phyloP scores from a whole-genome alignment of 1,139 yeast genomes.

The Zygosaccharomyces sapae region DNA sequence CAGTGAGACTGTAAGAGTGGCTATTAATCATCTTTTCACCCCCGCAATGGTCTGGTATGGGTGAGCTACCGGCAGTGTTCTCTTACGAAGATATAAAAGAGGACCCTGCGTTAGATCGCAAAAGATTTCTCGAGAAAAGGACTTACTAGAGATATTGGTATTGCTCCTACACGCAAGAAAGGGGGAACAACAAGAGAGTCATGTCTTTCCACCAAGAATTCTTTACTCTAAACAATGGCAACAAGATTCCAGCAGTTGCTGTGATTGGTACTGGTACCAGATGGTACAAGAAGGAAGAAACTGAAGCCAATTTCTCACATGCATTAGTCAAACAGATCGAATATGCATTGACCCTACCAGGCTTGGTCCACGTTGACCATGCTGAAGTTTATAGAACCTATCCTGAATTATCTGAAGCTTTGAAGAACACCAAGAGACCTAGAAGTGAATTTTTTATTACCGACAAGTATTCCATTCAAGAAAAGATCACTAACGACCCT shows the following conservation, averaged over 20 bases:
- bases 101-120: too few species aligned
- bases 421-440: slow-evolving; percentile 44
- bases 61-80: too few species aligned
- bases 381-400: slow-evolving; percentile 66
- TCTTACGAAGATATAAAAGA: too few species aligned
- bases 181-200: too few species aligned
- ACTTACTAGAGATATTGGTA: too few species aligned
- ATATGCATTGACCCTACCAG: slow-evolving; percentile 45
- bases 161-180: too few species aligned
- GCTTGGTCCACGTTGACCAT: slow-evolving; percentile 56
- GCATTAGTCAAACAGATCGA: slow-evolving; percentile 42
- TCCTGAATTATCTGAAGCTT: slow-evolving; percentile 56
- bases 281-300: slow-evolving; percentile 46
- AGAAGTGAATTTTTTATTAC: slow-evolving; percentile 53
- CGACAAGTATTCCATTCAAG: slow-evolving; percentile 43
- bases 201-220: slow-evolving; percentile 29
- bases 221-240: slow-evolving; percentile 38
- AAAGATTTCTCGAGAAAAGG: too few species aligned
- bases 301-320: slow-evolving; percentile 32
- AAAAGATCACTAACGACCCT: slow-evolving; percentile 40
- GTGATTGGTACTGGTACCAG: slow-evolving; percentile 65
- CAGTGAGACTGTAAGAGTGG: background rate
- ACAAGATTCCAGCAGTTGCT: slow-evolving; percentile 47
- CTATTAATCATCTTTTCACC: too few species aligned
- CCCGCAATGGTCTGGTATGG: too few species aligned